Evolutionary conservation across 2,329 filamentous ascomycete genomes (phyloP), one percentile per base, ranked within the genome.

Genomic region (Nigrospora sphaerica): DNA sequence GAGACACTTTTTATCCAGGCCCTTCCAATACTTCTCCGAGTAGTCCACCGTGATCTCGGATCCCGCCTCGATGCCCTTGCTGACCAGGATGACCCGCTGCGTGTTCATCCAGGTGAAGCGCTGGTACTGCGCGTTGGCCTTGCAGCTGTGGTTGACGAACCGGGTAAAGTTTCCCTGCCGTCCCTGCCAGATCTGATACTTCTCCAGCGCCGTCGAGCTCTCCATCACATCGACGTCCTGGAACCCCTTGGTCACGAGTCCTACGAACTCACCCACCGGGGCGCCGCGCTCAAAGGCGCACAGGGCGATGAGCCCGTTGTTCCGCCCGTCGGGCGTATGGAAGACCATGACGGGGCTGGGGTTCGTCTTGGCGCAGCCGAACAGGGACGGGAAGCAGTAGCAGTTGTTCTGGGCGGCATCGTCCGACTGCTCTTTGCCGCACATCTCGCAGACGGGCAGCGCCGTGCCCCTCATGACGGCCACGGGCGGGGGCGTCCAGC

Each of bases 131-230:
- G 72, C 71, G 51, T 81, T 81, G 2, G 77, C 71, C 14, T 72
- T 70, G 57, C 77, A 81, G 39, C 74, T 79, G 54, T 81, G 76
- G 55, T 80, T 81, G 36, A 80, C 71, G 53, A 81, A 81, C 1
- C 76, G 66, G 2, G 77, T 80, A 52, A 75, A 78, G 54, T 81
- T 81, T 4, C 77, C 74, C 57, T 72, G 68, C 45, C 62, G 60
- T 1, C 75, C 77, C 55, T 81, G 77, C 67, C 71, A 81, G 46
- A 81, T 80, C 55, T 81, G 77, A 53, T 80, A 81, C 2, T 52
- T 54, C n/a, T 43, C 28, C 4, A 50, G 54, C 4, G 56, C 54
- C 0, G 68, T 66, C 1, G 67, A 68, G 28, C 68, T 68, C 45
- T 73, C 62, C 76, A 81, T 78, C 10, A 80, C 75, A 52, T 81